Evolutionary conservation across 176 grass and related monocot genomes (phyloP).

Genomic region (Saccharum officinarum): DNA sequence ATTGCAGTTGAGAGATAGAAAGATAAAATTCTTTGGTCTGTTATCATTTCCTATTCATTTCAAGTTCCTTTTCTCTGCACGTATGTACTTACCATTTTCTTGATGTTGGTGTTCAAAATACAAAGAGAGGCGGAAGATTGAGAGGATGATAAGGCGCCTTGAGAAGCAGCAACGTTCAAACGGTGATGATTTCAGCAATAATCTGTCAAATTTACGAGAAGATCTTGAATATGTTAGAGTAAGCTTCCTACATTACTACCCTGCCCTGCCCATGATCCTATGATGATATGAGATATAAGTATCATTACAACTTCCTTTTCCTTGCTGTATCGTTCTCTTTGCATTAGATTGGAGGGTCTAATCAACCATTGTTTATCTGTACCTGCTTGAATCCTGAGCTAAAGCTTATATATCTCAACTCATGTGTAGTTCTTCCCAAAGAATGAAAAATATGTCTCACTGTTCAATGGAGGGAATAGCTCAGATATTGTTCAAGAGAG

Average conservation of each 20-base stretch:
- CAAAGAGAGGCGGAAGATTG: conserved; percentile 95
- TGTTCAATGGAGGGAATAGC: conserved; percentile 73
- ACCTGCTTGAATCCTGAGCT: conserved; percentile 29
- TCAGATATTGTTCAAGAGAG: conserved; percentile 60
- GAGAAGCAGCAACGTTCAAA: conserved; percentile 88
- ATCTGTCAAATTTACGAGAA: conserved; percentile 75
- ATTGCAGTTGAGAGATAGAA: conserved; percentile 86
- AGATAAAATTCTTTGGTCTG: conserved; percentile 94
- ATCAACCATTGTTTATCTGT: conserved; percentile 17
- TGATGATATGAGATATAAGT: neutral
- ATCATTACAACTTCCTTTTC: neutral
- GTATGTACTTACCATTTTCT: conserved; percentile 25
- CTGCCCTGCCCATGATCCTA: neutral
- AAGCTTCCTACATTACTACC: conserved; percentile 33
- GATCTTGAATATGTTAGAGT: conserved; percentile 96
- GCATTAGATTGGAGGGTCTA: neutral
- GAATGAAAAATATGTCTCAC: conserved; percentile 76
- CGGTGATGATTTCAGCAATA: conserved; percentile 62
- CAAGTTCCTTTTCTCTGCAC: neutral
- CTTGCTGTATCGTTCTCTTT: conserved; percentile 14
- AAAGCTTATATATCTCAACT: conserved; percentile 34
- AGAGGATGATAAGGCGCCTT: conserved; percentile 93
- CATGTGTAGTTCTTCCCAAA: conserved; percentile 92
- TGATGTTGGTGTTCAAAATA: conserved; percentile 39
- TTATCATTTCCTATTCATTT: neutral